Conservation (phyloP, 2,329 filamentous ascomycete species). For the Alternaria novae-zelandiae region DNA sequence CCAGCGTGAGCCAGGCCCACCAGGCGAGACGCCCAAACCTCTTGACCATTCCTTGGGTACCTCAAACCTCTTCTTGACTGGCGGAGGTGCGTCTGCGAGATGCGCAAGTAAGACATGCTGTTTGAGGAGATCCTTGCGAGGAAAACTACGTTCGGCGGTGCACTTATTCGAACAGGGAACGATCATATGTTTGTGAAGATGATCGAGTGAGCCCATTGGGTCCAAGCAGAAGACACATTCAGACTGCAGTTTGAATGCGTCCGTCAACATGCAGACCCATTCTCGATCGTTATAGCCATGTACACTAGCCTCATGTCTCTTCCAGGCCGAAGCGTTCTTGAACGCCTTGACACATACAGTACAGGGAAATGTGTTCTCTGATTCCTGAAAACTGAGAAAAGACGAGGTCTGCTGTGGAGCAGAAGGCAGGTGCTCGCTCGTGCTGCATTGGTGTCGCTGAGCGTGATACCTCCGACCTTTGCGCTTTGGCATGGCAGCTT, state of each 20-base stretch:
- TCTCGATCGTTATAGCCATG: conserved; percentile 9
- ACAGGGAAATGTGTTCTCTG: conserved; percentile 2
- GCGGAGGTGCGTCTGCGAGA: neutral
- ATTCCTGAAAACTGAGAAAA: neutral
- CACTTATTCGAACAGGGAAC: conserved; percentile 1
- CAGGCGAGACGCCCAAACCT: neutral
- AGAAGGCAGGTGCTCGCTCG: neutral
- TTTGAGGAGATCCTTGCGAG: conserved; percentile 19
- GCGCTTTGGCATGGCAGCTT: neutral
- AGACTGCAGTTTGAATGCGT: neutral
- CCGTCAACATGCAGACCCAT: conserved; percentile 19
- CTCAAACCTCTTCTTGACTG: neutral
- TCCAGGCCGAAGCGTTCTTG: conserved; percentile 14
- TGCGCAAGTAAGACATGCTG: conserved; percentile 21
- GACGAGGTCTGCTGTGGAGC: neutral
- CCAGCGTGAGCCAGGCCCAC: conserved; percentile 15
- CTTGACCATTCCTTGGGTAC: conserved; percentile 9
- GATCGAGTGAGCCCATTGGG: neutral
- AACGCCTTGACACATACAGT: conserved; percentile 17
- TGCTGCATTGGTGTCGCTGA: neutral
- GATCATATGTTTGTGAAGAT: conserved; percentile 17
- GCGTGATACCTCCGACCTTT: neutral
- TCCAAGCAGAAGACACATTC: conserved; percentile 19
- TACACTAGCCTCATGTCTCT: conserved; percentile 18
- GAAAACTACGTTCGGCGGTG: conserved; percentile 8